Evolutionary conservation across 768 basidiomycete genomes (phyloP), one percentile per base, ranked within the genome.

Genomic region (Serendipita sp.): DNA sequence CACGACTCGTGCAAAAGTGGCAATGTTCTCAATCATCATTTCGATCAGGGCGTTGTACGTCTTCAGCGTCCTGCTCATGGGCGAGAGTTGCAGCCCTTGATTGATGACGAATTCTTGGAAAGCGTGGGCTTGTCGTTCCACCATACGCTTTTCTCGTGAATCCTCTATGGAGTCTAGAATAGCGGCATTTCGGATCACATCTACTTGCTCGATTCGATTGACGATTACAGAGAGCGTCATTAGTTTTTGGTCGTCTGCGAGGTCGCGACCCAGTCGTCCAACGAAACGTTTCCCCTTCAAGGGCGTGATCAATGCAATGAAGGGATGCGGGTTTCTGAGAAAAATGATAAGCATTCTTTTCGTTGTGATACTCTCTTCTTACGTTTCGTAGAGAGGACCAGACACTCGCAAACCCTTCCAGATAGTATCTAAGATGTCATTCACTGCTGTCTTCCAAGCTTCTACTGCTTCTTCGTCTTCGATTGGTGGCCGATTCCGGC

Each of bases 231-330:
- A 96, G 46, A 97, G 77, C 30, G 97, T 77, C 3, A 90, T 92
- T 45, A 92, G 81, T 80, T 91, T 86, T 71, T 88, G 86, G 56
- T 86, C 78, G 37, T 83, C 80, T 67, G 81, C 81, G 16, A 98
- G 81, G 69, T 92, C 88, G 18, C 94, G 86, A 8, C 91, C 85
- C 13, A 93, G 82, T 51, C 96, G 86, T 2, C 92, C 89, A 11
- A 99, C 79, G 30, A 99, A 80, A 67, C 86, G 86, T 77, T 97
- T 98, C 65, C 96, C 96, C 75, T 99, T 99, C 69, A 82, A 82
- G 3, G 90, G 86, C 18, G 80, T 81, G 56, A 99, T 80, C 38
- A 99, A 79, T 2, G 94, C 92, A 68, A 99, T 85, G 76, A 99
- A 97, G 1, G 96, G 96, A 76, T 99, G 96, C 2, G 95, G 95